Base-by-base conservation (phyloP, 306 rosid genomes). In the Dryas alaskensis region DNA sequence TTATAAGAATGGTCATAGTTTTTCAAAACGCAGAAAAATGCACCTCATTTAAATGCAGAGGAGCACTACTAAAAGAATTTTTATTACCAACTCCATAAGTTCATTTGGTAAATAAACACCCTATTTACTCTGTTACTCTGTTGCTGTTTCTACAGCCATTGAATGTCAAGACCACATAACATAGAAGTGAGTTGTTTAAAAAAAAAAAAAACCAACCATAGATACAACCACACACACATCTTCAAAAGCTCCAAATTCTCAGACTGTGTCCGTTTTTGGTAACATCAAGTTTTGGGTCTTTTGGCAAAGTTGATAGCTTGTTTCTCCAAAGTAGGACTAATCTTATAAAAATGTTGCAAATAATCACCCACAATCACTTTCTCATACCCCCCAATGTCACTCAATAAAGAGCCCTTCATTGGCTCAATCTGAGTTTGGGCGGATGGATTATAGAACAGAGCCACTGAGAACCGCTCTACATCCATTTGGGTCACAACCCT, bases 401-500 rank as follows among this genome's bases (percentile, higher is more conserved):
- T 68, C 60, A 8, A 51, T 40, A 46, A 50, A 51, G 31, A 16
- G 6, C 14, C 19, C 16, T 16, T 22, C 2, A 31, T 37, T 1
- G 60, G 73, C 13, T 27, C 60, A 68, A 68, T 68, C 73, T 31
- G 11, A 31, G 73, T 51, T 27, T 0, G 16, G 19, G 73, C 60
- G 14, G 60, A 27, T 4, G 73, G 73, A 51, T 51, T 68, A 51
- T 68, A 68, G 60, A 68, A 37, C 22, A 68, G 37, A 51, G 60
- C 48, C 60, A 68, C 48, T 3, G 73, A 51, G 9, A 51, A 68
- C 48, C 60, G 55, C 31, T 68, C 73, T 16, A 37, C 16, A 8
- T 51, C 48, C 31, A 68, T 68, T 37, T 68, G 73, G 31, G 73
- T 68, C 55, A 50, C 73, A 68, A 51, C 73, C 48, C 73, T 68